phyloP scores from a whole-genome alignment of 1,284 basidiomycete genomes.

The Pulchroboletus neoregius region DNA sequence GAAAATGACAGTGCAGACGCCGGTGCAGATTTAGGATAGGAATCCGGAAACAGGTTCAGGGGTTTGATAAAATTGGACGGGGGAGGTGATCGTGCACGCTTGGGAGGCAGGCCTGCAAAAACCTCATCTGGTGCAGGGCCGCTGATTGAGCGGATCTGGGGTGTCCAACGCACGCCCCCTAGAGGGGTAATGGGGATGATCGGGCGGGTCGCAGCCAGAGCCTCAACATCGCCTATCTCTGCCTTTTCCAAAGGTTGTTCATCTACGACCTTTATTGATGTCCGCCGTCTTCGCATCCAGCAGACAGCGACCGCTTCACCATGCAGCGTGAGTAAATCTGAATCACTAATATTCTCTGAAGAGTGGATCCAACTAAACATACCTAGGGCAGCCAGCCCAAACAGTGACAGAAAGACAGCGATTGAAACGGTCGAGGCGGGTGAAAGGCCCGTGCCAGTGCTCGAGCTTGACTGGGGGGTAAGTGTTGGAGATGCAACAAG shows the following conservation, averaged over 20 bases:
- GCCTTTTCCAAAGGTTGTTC: slow-evolving; percentile 8
- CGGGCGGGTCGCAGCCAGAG: slow-evolving; percentile 9
- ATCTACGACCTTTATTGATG: not conserved
- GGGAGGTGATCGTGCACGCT: slow-evolving; percentile 24
- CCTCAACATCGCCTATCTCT: slow-evolving; percentile 20
- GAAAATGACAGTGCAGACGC: slow-evolving; percentile 9
- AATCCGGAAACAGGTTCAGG: slow-evolving; percentile 2
- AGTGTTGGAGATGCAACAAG: not conserved
- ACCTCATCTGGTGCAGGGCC: slow-evolving; percentile 11
- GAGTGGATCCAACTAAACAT: slow-evolving; percentile 4
- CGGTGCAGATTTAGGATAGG: slow-evolving; percentile 22
- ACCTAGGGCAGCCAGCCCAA: slow-evolving; percentile 22
- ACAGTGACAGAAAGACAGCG: slow-evolving; percentile 15
- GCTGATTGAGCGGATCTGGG: slow-evolving; percentile 37
- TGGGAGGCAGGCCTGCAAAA: slow-evolving; percentile 2
- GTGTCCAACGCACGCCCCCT: slow-evolving; percentile 38
- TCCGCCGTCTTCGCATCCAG: slow-evolving; percentile 13
- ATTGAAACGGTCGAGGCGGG: slow-evolving; percentile 1
- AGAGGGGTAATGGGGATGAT: slow-evolving; percentile 26
- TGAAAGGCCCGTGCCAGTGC: slow-evolving; percentile 2
- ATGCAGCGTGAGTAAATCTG: not conserved
- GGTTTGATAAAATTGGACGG: slow-evolving; percentile 10
- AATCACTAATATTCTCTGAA: not conserved
- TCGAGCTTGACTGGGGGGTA: not conserved
- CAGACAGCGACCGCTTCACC: slow-evolving; percentile 10